These are phyloP conservation scores for Lichenothelia convexa DNA, from an alignment of 495 filamentous ascomycete species.

Conservation along the genomic window DNA sequence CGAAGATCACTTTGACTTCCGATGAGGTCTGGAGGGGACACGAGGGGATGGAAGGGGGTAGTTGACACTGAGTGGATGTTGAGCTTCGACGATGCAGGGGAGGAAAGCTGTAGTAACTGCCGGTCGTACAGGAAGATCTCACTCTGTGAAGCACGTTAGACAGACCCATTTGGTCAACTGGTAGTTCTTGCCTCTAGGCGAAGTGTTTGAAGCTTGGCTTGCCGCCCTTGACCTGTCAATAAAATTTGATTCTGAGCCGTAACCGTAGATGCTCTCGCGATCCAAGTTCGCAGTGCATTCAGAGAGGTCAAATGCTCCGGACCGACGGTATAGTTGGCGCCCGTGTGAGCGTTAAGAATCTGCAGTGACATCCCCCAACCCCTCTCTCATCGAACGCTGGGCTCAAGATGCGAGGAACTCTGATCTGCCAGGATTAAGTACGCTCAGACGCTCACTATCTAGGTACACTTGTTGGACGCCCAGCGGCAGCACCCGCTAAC, in stretches of 20 bases:
- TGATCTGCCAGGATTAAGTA: too few relatives aligned
- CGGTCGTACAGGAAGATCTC: slow-evolving; percentile 81
- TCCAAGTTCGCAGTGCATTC: slow-evolving; percentile 51
- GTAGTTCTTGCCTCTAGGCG: slow-evolving; percentile 45
- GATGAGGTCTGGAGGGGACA: slow-evolving; percentile 53
- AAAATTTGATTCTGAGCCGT: slow-evolving; percentile 54
- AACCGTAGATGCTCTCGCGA: slow-evolving; percentile 47
- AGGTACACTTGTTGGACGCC: too few relatives aligned
- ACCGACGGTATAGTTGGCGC: slow-evolving; percentile 62
- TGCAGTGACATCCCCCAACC: slow-evolving; percentile 55
- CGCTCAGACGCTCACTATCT: too few relatives aligned
- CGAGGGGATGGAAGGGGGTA: slow-evolving; percentile 38
- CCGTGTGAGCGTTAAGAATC: slow-evolving; percentile 76
- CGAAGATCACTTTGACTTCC: slow-evolving; percentile 51
- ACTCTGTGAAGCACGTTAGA: slow-evolving; percentile 28
- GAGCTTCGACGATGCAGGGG: slow-evolving; percentile 19
- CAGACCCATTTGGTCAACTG: slow-evolving; percentile 5
- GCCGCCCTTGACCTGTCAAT: slow-evolving; percentile 65
- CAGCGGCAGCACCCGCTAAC: too few relatives aligned
- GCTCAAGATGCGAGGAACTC: too few relatives aligned
- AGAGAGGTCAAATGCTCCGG: slow-evolving; percentile 41
- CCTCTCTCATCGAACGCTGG: too few relatives aligned
- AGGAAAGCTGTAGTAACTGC: slow-evolving; percentile 33
- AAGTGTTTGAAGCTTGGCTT: slow-evolving; percentile 57
- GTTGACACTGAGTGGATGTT: slow-evolving; percentile 30